Conservation (phyloP, 2,329 filamentous ascomycete genomes). For the Penicillium sp. region DNA sequence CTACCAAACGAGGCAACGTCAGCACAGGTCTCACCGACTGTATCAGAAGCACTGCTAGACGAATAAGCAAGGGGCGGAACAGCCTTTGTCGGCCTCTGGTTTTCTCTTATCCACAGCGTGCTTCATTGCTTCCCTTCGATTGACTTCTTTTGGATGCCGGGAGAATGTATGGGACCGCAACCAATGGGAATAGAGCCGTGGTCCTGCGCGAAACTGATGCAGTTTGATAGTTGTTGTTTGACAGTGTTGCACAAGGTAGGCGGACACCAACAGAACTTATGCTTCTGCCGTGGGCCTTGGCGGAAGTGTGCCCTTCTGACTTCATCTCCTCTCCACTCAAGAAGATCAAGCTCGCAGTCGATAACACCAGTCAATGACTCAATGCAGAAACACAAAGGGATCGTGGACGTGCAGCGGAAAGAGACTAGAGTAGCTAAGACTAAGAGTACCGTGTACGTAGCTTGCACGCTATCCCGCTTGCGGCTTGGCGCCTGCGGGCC, state of each 20-base stretch:
- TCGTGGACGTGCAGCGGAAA: too few relatives aligned
- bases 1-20: neutral
- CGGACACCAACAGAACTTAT: neutral
- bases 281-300: neutral
- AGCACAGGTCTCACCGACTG: conserved; percentile 2
- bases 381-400: too few relatives aligned
- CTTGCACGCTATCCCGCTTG: neutral
- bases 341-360: neutral
- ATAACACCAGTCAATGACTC: too few relatives aligned
- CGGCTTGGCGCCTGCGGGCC: neutral
- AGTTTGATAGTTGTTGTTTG: neutral
- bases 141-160: neutral
- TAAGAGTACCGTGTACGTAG: too few relatives aligned
- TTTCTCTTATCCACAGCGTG: neutral
- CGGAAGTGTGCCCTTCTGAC: neutral
- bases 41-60: neutral
- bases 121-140: neutral
- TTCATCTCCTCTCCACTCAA: neutral
- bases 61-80: neutral
- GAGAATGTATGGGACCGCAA: neutral
- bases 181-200: neutral
- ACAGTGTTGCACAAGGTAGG: neutral
- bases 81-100: neutral
- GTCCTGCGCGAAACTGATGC: neutral
- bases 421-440: too few relatives aligned